Evolutionary conservation across 306 rosid species (phyloP).

Genomic region (Acacia melanoxylon): DNA sequence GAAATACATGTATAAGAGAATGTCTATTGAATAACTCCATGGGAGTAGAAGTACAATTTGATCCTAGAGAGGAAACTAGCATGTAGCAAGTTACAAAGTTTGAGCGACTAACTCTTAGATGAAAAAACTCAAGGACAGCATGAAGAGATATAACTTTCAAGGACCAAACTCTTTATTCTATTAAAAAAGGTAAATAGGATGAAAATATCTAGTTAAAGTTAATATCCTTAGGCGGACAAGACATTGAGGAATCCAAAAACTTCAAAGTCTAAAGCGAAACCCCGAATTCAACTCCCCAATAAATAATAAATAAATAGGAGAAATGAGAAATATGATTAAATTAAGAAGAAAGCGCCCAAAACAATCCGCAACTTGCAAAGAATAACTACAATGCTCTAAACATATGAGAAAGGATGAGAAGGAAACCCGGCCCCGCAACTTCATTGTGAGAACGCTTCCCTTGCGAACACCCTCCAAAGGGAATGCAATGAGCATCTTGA

Average conservation of each 20-base stretch:
- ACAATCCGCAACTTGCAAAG: not conserved
- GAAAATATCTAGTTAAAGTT: not conserved
- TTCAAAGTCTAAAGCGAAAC: not conserved
- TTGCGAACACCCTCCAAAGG: conserved; percentile 94
- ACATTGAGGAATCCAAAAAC: not conserved
- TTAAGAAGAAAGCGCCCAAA: not conserved
- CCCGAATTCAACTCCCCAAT: not conserved
- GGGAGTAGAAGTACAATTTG: not conserved
- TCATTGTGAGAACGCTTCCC: conserved; percentile 85
- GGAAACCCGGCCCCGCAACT: conserved; percentile 89
- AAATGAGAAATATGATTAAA: not conserved
- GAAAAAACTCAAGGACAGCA: not conserved
- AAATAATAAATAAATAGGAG: not conserved
- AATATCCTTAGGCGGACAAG: not conserved
- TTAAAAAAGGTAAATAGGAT: not conserved
- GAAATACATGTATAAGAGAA: not conserved
- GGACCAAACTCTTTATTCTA: not conserved
- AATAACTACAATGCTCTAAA: not conserved
- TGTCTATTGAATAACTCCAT: not conserved
- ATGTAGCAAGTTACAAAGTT: not conserved
- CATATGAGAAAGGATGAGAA: not conserved
- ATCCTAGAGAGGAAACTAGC: not conserved
- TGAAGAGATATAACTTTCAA: not conserved
- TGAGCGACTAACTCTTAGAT: not conserved
- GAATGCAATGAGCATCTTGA: conserved; percentile 70